phyloP scores from a whole-genome alignment of 192 early-diverging fungal genomes.

The Coemansia sp. region DNA sequence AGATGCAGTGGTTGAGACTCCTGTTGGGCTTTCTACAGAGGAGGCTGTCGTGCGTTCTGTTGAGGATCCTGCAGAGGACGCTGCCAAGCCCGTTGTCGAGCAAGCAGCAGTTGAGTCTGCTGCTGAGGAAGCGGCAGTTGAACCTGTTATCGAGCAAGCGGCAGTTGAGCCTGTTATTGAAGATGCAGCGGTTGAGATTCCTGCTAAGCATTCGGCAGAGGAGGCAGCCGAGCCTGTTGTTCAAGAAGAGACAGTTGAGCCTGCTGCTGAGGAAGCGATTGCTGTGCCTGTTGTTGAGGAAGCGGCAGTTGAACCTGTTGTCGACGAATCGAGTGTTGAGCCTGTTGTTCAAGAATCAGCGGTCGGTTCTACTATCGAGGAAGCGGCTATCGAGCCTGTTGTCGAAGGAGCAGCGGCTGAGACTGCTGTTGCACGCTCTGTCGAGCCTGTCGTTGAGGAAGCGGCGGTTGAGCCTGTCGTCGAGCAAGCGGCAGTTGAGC shows the following conservation, averaged over 20 bases:
- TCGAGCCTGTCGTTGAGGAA: too few species aligned
- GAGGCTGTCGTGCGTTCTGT: background rate
- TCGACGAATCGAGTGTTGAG: too few species aligned
- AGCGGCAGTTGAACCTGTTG: background rate
- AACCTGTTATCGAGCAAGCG: background rate
- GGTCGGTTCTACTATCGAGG: background rate
- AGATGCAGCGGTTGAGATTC: background rate
- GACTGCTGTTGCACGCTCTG: too few species aligned
- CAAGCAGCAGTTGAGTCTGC: background rate
- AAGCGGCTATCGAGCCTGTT: too few species aligned
- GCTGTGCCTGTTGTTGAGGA: too few species aligned
- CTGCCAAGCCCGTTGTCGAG: background rate
- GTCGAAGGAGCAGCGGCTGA: background rate
- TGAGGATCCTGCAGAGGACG: constrained; percentile 1
- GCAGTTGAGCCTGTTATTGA: background rate
- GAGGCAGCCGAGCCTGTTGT: background rate
- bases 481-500: background rate
- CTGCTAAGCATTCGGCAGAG: background rate
- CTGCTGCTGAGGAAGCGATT: background rate
- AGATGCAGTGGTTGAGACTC: background rate
- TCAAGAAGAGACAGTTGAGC: background rate
- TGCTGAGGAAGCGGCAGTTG: background rate
- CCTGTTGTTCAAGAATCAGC: too few species aligned
- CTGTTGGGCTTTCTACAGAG: background rate
- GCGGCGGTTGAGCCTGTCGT: background rate